Conservation (phyloP, 2,329 filamentous ascomycete species). For the Acephala macrosclerotiorum region DNA sequence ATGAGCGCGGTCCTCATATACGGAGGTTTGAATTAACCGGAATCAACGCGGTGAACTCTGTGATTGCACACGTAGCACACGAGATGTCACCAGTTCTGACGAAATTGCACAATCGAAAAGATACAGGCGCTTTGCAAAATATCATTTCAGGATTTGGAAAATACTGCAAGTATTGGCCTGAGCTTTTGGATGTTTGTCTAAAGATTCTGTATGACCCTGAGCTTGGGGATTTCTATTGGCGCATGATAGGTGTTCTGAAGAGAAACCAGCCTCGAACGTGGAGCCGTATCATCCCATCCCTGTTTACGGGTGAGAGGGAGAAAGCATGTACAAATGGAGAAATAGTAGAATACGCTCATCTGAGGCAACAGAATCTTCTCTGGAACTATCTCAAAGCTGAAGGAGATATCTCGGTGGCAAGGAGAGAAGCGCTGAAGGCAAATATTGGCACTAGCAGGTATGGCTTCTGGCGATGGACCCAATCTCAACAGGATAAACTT, state of each 20-base stretch:
- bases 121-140: neutral
- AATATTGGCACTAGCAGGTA: neutral
- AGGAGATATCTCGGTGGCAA: conserved; percentile 1
- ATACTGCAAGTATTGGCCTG: conserved; percentile 21
- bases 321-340: neutral
- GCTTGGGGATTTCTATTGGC: neutral
- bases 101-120: conserved; percentile 15
- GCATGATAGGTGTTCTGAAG: conserved; percentile 11
- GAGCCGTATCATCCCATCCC: conserved; percentile 10
- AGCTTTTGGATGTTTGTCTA: conserved; percentile 21
- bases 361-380: conserved; percentile 20
- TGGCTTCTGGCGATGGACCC: conserved; percentile 28
- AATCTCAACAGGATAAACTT: conserved; percentile 20
- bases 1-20: neutral
- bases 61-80: conserved; percentile 15
- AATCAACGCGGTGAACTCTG: conserved; percentile 7
- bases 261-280: conserved; percentile 5
- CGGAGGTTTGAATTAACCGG: conserved; percentile 10
- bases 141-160: conserved; percentile 14
- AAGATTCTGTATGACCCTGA: conserved; percentile 6
- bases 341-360: conserved; percentile 16
- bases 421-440: conserved; percentile 14
- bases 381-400: conserved; percentile 4
- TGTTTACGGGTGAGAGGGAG: neutral
- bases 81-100: conserved; percentile 17